Evolutionary conservation across 2,329 filamentous ascomycete genomes (phyloP).

Genomic region (Fonsecaea erecta): DNA sequence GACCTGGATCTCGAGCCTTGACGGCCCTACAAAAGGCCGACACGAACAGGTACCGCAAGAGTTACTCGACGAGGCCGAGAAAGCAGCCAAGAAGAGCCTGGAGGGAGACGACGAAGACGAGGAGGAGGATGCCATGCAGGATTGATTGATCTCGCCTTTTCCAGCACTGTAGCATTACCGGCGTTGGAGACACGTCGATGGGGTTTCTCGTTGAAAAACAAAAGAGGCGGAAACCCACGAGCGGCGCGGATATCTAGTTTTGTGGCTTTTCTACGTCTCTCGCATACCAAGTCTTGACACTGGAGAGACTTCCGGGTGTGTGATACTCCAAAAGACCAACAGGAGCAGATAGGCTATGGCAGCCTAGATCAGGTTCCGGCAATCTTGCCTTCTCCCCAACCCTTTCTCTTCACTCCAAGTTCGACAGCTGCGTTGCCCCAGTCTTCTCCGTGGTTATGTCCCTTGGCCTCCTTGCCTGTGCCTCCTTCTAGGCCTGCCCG

Average conservation of each 20-base stretch:
- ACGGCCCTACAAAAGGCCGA: conserved; percentile 87
- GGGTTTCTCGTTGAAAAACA: conserved; percentile 6
- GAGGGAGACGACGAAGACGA: conserved; percentile 84
- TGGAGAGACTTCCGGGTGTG: not conserved
- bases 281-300: not conserved
- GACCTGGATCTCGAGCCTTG: conserved; percentile 89
- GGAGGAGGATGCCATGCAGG: conserved; percentile 83
- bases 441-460: conserved; percentile 95
- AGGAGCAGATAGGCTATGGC: not conserved
- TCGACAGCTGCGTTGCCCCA: conserved; percentile 96
- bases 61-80: conserved; percentile 87
- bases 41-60: conserved; percentile 94
- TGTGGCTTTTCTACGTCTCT: conserved; percentile 4
- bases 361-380: conserved; percentile 38
- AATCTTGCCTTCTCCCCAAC: conserved; percentile 75
- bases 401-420: conserved; percentile 83
- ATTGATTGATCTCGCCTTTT: conserved; percentile 57
- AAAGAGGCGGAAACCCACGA: not conserved
- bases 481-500: conserved; percentile 74
- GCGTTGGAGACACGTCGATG: conserved; percentile 24
- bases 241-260: conserved; percentile 2
- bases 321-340: not conserved
- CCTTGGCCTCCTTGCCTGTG: conserved; percentile 48
- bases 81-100: conserved; percentile 85
- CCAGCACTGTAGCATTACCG: conserved; percentile 32